A percentile compares a stretch with the other conserved stretches of the same genome.
Evolutionary conservation across 805 yeast genomes (phyloP).

Genomic region (Wickerhamomyces alni): DNA sequence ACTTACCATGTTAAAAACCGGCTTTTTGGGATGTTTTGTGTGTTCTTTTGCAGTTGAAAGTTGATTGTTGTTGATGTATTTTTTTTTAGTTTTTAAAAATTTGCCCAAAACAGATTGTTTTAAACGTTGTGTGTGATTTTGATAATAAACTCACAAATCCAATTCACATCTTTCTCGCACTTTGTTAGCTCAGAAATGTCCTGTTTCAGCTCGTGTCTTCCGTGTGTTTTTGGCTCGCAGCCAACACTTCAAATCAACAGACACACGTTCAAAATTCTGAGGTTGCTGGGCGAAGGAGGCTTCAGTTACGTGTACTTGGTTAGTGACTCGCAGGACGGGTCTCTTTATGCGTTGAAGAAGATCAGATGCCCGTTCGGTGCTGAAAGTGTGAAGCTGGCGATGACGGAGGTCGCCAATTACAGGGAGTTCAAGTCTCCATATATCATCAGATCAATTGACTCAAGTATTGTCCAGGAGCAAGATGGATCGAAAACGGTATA

Average conservation of each 20-base stretch:
- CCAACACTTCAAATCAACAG: constrained; percentile 62
- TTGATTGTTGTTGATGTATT: no score
- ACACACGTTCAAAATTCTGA: constrained; percentile 52
- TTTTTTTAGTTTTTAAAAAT: no score
- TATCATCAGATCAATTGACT: constrained; percentile 65
- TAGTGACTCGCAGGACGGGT: constrained; percentile 34
- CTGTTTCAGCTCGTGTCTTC: constrained; percentile 9
- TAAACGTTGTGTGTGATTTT: no score
- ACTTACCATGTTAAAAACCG: constrained; percentile 8
- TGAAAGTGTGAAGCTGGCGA: constrained; percentile 64
- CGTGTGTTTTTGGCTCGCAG: constrained; percentile 26
- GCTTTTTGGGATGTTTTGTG: background rate
- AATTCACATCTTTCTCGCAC: no score
- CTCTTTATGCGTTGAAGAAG: constrained; percentile 71
- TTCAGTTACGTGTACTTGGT: constrained; percentile 84
- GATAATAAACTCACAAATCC: no score
- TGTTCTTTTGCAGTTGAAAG: no score
- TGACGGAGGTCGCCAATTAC: constrained; percentile 74
- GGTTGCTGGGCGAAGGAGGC: constrained; percentile 87
- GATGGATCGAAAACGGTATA: constrained; percentile 80
- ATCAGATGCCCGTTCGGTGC: constrained; percentile 85
- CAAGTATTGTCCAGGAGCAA: constrained; percentile 60
- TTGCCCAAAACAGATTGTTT: no score
- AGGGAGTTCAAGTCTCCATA: constrained; percentile 63
- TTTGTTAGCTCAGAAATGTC: no score